Base-by-base conservation (phyloP, 805 yeast genomes). In the Clavispora santaluciae region DNA sequence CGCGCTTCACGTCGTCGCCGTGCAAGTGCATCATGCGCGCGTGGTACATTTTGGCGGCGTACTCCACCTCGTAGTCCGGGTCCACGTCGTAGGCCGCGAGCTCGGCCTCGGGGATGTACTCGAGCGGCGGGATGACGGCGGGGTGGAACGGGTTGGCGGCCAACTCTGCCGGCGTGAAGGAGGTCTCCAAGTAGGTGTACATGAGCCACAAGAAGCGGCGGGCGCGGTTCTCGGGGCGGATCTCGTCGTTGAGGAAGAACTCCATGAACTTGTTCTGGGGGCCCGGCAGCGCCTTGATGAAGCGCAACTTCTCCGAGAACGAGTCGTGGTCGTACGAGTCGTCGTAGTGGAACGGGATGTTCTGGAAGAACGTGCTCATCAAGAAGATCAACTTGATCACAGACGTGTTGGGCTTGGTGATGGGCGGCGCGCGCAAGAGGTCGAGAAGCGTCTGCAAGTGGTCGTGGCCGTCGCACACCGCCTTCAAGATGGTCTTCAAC, bases 401-500 rank as follows among this genome's bases (percentile, higher is more conserved):
- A 45, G 67, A 67, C 3, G 95, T 80, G 58, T 87, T 90, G 7
- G 72, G 73, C 48, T 63, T 67, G 8, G 36, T 23, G 41, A 30
- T 45, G 28, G 57, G 63, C 25, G 68, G 69, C 7, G 50, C 44
- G 1, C 49, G 49, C 29, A 66, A 55, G 39, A 84, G 66, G 23
- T 75, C 83, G 29, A 71, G 73, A 39, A 72, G 60, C 5, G 66
- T 59, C 18, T 69, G 70, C 22, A 79, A 76, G 36, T 76, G 77
- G 11, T 62, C 66, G 17, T 76, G 70, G 35, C 79, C 78, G 54
- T 90, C 96, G 51, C 90, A 80, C 2, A 90, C 87, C 0, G 93
- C 86, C 64, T 91, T 91, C 50, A 91, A 63, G 16, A 91, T 91
- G 0, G 95, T 83, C 59, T 91, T 91, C 46, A 91, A 73, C 41